Base-by-base conservation (phyloP, 305 asterid species). In the Lippia alba region DNA sequence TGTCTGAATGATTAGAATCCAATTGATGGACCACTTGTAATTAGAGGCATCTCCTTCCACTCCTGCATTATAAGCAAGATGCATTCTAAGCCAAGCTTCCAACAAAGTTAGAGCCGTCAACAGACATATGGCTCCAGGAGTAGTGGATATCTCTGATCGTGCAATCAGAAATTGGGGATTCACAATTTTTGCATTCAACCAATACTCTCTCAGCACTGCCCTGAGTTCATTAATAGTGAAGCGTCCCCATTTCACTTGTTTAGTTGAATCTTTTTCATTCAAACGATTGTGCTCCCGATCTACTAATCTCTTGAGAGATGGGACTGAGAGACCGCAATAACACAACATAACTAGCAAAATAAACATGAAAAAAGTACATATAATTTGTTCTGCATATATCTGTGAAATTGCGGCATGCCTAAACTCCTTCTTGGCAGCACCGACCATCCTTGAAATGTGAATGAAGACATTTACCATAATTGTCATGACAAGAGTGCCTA, bases 1-100 rank as follows among this genome's bases (percentile, higher is more conserved):
- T 5, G 56, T 34, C 53, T 82, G 87, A 45, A 66, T 11, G 6
- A 60, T 44, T 14, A 78, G 55, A 40, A 78, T 78, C 79, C 77
- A 69, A 18, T 17, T 60, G 11, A 56, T 53, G 12, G 86, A 73
- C 78, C 77, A 75, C 5, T 45, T 55, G 24, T 81, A 81, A 18
- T 66, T 51, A 1, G 83, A 81, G 9, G 74, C 8, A 5, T 39
- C 34, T n/a, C 48, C 18, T 0, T 7, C 0, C 0, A 48, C 41
- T 36, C 4, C 3, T 36, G 0, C 54, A 16, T 17, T 36, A 4
- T 58, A 49, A 6, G 7, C 24, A 1, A 17, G 2, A 10, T 10
- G 7, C n/a, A 24, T 16, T 14, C 61, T 50, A 3, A 24, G 15
- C 17, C 8, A 5, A 20, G 55, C 54, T 61, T 8, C 55, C 1